Percentiles rank a stretch among this genome's conserved stretches.
These are phyloP conservation scores for Termitomyces sp. DNA, from an alignment of 768 basidiomycete genomes.

Conservation along the genomic window DNA sequence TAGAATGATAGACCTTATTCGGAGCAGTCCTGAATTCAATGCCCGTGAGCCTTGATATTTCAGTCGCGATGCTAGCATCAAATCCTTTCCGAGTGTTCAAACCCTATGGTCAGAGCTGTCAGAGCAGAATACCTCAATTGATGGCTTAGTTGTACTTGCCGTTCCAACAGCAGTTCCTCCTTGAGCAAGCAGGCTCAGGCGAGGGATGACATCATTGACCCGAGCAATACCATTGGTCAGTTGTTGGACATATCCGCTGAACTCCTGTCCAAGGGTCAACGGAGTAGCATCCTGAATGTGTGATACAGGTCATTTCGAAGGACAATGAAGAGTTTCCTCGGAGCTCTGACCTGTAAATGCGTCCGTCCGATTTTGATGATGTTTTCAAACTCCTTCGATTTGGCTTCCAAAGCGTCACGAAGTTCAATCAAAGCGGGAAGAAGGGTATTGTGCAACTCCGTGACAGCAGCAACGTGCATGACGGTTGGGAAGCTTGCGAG, in stretches of 20 bases:
- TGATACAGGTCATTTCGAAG: background rate
- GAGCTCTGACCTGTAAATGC: constrained; percentile 70
- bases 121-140: background rate
- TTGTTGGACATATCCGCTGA: constrained; percentile 97
- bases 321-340: background rate
- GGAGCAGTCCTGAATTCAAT: constrained; percentile 93
- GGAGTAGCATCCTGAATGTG: constrained; percentile 86
- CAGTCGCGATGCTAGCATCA: constrained; percentile 88
- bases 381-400: constrained; percentile 77
- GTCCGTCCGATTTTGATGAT: constrained; percentile 99
- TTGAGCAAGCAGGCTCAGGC: constrained; percentile 87
- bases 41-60: constrained; percentile 89
- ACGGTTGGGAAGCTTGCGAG: constrained; percentile 87
- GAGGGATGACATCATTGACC: constrained; percentile 75
- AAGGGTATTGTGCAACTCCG: constrained; percentile 74
- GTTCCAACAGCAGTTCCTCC: constrained; percentile 99
- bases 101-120: constrained; percentile 54
- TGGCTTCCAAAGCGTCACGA: constrained; percentile 78
- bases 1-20: constrained; percentile 68
- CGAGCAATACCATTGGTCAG: constrained; percentile 87
- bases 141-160: constrained; percentile 42
- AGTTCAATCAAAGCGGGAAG: constrained; percentile 85
- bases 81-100: constrained; percentile 97
- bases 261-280: constrained; percentile 96
- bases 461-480: constrained; percentile 97